Percentiles rank a stretch among this genome's conserved stretches.
Conservation (phyloP, 345 rosid species). For the Citropsis articulata region DNA sequence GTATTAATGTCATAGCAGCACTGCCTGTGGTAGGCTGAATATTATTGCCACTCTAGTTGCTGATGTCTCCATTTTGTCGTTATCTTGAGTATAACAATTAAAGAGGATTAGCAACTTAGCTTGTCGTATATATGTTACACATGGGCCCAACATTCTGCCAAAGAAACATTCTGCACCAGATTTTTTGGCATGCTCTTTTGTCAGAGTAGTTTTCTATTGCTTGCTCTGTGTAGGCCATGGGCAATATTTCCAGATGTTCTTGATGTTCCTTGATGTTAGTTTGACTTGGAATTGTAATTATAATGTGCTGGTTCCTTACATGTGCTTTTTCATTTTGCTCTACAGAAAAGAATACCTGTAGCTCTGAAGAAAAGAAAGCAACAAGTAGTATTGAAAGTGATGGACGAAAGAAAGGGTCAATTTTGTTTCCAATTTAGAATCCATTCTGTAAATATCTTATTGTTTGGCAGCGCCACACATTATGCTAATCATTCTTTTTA, state of each 20-base stretch:
- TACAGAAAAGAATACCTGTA: conserved; percentile 48
- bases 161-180: background rate
- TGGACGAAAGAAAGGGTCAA: conserved; percentile 56
- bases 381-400: conserved; percentile 45
- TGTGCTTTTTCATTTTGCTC: conserved; percentile 2
- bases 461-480: conserved; percentile 10
- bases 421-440: conserved; percentile 10
- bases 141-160: background rate
- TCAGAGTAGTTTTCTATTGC: background rate
- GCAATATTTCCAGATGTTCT: background rate
- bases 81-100: background rate
- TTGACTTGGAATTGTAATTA: background rate
- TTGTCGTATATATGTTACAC: background rate
- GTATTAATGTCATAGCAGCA: background rate
- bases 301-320: background rate
- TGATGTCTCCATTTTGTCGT: background rate
- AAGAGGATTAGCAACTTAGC: background rate
- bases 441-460: background rate
- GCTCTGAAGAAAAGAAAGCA: conserved; percentile 62
- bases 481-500: background rate
- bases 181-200: background rate
- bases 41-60: background rate
- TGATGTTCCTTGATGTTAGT: background rate
- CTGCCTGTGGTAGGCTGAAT: background rate
- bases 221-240: background rate